Base-by-base conservation (phyloP, 148 eudicot genomes). In the Vaccinium darrowii region DNA sequence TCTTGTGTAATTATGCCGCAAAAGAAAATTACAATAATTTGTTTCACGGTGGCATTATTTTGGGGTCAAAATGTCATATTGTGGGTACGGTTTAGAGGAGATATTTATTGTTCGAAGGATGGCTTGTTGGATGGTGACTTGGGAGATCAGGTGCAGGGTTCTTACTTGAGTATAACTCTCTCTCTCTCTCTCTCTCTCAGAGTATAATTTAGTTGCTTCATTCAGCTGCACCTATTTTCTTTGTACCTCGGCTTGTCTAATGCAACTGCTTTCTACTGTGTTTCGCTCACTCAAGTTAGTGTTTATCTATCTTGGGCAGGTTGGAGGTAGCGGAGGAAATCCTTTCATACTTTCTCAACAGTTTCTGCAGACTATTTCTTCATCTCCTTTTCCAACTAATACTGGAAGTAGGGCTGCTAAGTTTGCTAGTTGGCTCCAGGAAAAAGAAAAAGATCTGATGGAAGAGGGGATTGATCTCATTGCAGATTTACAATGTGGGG, bases 401-500 rank as follows among this genome's bases (percentile, higher is more conserved):
- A 93, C 99, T 25, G 98, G 96, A 74, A 93, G 91, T 82, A 91
- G 93, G 88, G 95, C 97, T 85, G 82, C 91, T 50, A 91, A 87
- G 87, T 90, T 95, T 85, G 86, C 92, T 84, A 87, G 90, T 53
- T 95, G 95, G 98, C 90, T 95, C 81, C 83, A 77, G 74, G 92
- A 94, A 81, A 94, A 84, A 87, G 98, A 90, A 84, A 91, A 88
- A 62, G 92, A 94, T 54, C 86, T 92, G 78, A 88, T 92, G 89
- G 96, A 94, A 89, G 96, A 90, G 21, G 89, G 74, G 58, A 84
- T 91, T 81, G 84, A 89, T 87, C 88, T 97, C 77, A 86, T 93
- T 84, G 84, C 92, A 79, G 98, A 97, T 80, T 81, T 95, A 67
- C 98, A 95, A 85, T 97, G 99, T 85, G 99, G 99, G 63, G 99